These are phyloP conservation scores for Gossypium thurberi DNA, from an alignment of 345 rosid species.

Conservation along the genomic window DNA sequence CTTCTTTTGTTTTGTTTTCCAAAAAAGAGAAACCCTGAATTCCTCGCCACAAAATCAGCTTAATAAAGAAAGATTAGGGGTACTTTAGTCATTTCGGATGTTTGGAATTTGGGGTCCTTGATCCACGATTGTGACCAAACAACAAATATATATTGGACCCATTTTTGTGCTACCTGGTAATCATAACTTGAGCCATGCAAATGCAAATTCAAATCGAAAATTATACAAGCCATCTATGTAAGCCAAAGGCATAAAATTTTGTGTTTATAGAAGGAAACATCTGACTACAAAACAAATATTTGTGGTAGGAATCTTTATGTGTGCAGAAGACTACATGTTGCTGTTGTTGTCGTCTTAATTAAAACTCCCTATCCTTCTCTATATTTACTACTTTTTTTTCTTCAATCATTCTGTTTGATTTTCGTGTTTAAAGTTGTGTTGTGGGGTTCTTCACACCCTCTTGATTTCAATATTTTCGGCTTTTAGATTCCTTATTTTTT, in stretches of 20 bases:
- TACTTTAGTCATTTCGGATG: neutral
- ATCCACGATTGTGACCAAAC: conserved; percentile 15
- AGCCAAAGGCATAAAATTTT: conserved; percentile 15
- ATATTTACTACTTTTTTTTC: neutral
- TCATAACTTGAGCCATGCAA: neutral
- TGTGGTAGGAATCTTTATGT: conserved; percentile 19
- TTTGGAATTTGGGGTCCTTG: neutral
- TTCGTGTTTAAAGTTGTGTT: neutral
- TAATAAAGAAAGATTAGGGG: neutral
- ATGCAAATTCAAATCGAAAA: neutral
- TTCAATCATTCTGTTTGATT: conserved; percentile 20
- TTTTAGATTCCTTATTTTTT: neutral
- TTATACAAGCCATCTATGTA: neutral
- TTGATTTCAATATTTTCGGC: conserved; percentile 9
- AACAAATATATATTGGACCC: conserved; percentile 9
- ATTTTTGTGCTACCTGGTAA: neutral
- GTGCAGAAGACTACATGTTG: conserved; percentile 1
- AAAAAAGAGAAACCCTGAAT: neutral
- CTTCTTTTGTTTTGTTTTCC: neutral
- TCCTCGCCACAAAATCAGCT: neutral
- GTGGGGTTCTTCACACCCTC: conserved; percentile 7
- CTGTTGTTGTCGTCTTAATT: conserved; percentile 9
- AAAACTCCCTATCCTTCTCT: neutral
- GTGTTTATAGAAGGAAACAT: conserved; percentile 24
- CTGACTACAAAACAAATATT: conserved; percentile 22